These are phyloP conservation scores for Dacryopinax spathularia DNA, from an alignment of 768 basidiomycete species.

Conservation along the genomic window DNA sequence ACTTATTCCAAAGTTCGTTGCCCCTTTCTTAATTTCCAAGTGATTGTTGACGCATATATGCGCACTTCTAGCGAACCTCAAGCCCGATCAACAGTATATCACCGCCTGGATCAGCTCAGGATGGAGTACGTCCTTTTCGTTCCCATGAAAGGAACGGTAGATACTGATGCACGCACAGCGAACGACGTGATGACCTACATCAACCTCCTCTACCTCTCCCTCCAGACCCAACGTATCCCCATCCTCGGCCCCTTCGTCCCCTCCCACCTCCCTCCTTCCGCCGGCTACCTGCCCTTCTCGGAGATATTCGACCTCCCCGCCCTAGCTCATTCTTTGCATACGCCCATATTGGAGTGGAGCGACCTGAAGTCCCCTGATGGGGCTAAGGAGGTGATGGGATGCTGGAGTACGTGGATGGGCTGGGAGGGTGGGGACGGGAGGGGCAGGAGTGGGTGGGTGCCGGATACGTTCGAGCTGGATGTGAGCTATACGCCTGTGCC, in stretches of 20 bases:
- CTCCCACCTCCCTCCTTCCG: conserved; percentile 36
- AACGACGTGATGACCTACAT: conserved; percentile 66
- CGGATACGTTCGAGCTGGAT: not conserved
- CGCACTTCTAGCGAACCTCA: conserved; percentile 54
- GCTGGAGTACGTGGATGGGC: conserved; percentile 7
- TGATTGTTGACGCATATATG: not conserved
- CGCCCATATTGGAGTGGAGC: conserved; percentile 47
- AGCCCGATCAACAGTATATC: conserved; percentile 46
- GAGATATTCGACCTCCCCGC: conserved; percentile 47
- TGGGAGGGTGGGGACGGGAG: not conserved
- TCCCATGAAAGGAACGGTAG: not conserved
- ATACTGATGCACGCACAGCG: conserved; percentile 29
- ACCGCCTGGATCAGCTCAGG: conserved; percentile 63
- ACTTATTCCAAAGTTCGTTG: not conserved
- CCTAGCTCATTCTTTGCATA: conserved; percentile 32
- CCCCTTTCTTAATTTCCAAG: not conserved
- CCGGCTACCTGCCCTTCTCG: conserved; percentile 38
- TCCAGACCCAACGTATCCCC: conserved; percentile 42
- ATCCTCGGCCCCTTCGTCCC: conserved; percentile 46
- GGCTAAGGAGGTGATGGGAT: conserved; percentile 5
- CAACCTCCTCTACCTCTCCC: conserved; percentile 45
- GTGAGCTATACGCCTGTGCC: not conserved
- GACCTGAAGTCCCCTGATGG: conserved; percentile 38
- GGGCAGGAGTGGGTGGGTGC: not conserved
- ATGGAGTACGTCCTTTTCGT: conserved; percentile 40